These are phyloP conservation scores for Cydonia oblonga DNA, from an alignment of 331 rosid species.

Conservation along the genomic window DNA sequence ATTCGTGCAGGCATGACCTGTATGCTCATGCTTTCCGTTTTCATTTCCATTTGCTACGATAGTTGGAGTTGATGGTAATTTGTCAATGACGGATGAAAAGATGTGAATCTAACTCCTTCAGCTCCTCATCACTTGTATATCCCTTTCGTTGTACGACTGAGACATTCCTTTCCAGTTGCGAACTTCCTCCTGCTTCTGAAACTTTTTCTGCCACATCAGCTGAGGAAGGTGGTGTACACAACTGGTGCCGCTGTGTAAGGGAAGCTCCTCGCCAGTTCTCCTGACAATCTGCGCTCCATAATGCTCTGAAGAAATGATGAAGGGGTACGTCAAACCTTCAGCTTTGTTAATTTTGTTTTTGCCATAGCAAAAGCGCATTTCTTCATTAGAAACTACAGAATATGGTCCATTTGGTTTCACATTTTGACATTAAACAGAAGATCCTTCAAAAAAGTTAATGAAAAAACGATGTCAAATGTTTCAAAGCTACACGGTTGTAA, in stretches of 20 bases:
- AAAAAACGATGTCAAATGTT: neutral
- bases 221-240: conserved; percentile 53
- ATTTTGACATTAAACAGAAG: neutral
- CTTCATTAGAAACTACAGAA: neutral
- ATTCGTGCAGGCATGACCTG: conserved; percentile 20
- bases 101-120: conserved; percentile 77
- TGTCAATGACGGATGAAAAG: conserved; percentile 56
- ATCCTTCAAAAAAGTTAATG: neutral
- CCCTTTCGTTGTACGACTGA: conserved; percentile 65
- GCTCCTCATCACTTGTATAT: conserved; percentile 82
- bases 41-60: conserved; percentile 21
- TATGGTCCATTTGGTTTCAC: neutral
- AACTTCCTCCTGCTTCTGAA: conserved; percentile 57
- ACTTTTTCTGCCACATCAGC: conserved; percentile 63
- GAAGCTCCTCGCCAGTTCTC: conserved; percentile 41
- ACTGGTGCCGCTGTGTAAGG: conserved; percentile 55
- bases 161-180: conserved; percentile 44
- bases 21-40: conserved; percentile 26
- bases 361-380: no score
- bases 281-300: conserved; percentile 44
- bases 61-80: conserved; percentile 37
- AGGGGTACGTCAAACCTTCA: neutral
- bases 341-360: no score
- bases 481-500: neutral
- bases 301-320: conserved; percentile 30